Conservation (phyloP, 306 rosid genomes). For the Benincasa hispida region DNA sequence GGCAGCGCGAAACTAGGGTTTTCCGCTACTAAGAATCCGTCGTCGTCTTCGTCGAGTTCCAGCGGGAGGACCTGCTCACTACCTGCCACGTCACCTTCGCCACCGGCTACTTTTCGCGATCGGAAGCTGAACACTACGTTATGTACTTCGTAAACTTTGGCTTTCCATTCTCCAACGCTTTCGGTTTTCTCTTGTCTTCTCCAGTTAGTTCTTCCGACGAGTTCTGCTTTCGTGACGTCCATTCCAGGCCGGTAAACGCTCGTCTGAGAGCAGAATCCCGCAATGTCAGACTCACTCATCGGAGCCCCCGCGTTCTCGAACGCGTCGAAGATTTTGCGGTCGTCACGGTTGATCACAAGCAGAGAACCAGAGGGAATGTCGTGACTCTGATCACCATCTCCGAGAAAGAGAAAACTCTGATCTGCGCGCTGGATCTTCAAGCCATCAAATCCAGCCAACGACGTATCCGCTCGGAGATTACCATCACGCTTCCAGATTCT, state of each 20-base stretch:
- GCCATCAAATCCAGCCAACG: constrained; percentile 86
- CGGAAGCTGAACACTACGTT: constrained; percentile 84
- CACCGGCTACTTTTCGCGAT: constrained; percentile 48
- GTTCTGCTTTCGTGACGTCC: constrained; percentile 87
- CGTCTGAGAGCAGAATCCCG: constrained; percentile 71
- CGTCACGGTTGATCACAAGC: constrained; percentile 72
- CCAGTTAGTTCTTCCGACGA: constrained; percentile 82
- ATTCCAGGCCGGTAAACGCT: constrained; percentile 87
- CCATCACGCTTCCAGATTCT: constrained; percentile 95
- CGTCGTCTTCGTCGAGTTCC: constrained; percentile 92
- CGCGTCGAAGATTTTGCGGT: constrained; percentile 60
- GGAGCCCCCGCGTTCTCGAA: constrained; percentile 71
- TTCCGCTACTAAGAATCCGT: constrained; percentile 81
- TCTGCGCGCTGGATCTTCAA: constrained; percentile 88
- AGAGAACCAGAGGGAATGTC: constrained; percentile 41
- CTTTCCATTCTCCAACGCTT: constrained; percentile 82
- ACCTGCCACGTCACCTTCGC: constrained; percentile 54
- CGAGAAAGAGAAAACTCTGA: constrained; percentile 90
- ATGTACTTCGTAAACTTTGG: constrained; percentile 67
- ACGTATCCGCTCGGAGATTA: constrained; percentile 72
- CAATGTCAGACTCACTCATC: constrained; percentile 66
- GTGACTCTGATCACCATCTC: constrained; percentile 52
- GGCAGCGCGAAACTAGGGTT: constrained; percentile 55
- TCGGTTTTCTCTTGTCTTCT: constrained; percentile 84
- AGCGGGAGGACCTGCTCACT: constrained; percentile 66